Evolutionary conservation across 139 green algal species (phyloP).

Genomic region (Picochlorum sp.): DNA sequence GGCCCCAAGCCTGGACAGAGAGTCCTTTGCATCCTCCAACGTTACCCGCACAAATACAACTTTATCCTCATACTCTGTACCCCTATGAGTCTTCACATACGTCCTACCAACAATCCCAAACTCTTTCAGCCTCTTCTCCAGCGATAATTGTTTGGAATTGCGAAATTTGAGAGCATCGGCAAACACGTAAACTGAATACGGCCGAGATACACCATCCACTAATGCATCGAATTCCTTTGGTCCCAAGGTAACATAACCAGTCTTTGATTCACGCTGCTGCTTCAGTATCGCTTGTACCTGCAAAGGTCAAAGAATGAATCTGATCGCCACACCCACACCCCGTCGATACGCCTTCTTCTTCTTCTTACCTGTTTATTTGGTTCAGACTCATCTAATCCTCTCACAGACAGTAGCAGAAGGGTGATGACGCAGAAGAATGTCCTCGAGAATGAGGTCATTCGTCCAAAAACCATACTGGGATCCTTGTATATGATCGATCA

Average conservation of each 20-base stretch:
- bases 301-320: neutral
- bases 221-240: constrained; percentile 19
- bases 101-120: constrained; percentile 25
- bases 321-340: too few relatives aligned
- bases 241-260: constrained; percentile 40
- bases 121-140: constrained; percentile 25
- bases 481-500: too few relatives aligned
- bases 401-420: too few relatives aligned
- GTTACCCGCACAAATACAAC: constrained; percentile 56
- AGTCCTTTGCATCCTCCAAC: constrained; percentile 27
- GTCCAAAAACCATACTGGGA: too few relatives aligned
- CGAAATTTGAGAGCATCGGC: constrained; percentile 32
- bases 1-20: constrained; percentile 40
- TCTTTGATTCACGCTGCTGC: constrained; percentile 12
- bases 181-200: constrained; percentile 45
- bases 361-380: too few relatives aligned
- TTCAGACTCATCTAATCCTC: too few relatives aligned
- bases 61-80: constrained; percentile 16
- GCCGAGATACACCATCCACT: constrained; percentile 20
- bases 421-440: too few relatives aligned
- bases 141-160: constrained; percentile 30
- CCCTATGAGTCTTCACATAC: constrained; percentile 10
- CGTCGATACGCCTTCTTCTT: too few relatives aligned
- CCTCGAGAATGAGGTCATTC: too few relatives aligned
- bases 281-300: neutral